Percentiles rank a stretch among this genome's conserved stretches.
Evolutionary conservation across 1,284 basidiomycete genomes (phyloP).

Genomic region (Macrocybe sp.): DNA sequence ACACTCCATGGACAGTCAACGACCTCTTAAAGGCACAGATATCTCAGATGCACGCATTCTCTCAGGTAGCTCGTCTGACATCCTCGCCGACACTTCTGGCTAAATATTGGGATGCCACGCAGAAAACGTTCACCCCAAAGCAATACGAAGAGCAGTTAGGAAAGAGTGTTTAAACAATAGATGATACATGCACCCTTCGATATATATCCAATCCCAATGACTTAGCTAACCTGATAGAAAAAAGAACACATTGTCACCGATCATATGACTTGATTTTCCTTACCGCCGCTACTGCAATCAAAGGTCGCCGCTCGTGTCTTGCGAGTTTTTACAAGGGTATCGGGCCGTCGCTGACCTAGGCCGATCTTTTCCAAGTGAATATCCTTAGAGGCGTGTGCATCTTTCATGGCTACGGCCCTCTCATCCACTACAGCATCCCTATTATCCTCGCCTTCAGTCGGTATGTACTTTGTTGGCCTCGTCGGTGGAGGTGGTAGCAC

Average conservation of each 20-base stretch:
- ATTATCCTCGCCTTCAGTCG: not conserved
- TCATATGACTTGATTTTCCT: no score
- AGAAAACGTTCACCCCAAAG: conserved; percentile 75
- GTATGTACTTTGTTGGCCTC: conserved; percentile 1
- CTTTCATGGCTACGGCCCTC: conserved; percentile 10
- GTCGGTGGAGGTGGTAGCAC: conserved; percentile 9
- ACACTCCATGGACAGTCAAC: conserved; percentile 49
- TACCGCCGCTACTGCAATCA: no score
- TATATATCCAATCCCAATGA: not conserved
- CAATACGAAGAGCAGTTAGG: conserved; percentile 55
- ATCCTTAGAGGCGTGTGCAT: not conserved
- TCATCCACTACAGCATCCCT: not conserved
- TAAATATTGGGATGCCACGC: conserved; percentile 3
- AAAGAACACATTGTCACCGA: no score
- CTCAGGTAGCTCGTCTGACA: conserved; percentile 50
- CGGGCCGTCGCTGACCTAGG: not conserved
- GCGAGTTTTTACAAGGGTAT: no score
- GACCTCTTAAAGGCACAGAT: conserved; percentile 69
- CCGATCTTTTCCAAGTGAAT: not conserved
- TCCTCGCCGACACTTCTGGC: not conserved
- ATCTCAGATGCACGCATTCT: conserved; percentile 77
- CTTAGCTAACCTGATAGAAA: not conserved
- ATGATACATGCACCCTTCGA: not conserved
- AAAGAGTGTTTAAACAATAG: conserved; percentile 18
- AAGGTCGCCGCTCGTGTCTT: no score